These are phyloP conservation scores for Ganoderma multipileum DNA, from an alignment of 1,284 basidiomycete genomes.

Conservation along the genomic window DNA sequence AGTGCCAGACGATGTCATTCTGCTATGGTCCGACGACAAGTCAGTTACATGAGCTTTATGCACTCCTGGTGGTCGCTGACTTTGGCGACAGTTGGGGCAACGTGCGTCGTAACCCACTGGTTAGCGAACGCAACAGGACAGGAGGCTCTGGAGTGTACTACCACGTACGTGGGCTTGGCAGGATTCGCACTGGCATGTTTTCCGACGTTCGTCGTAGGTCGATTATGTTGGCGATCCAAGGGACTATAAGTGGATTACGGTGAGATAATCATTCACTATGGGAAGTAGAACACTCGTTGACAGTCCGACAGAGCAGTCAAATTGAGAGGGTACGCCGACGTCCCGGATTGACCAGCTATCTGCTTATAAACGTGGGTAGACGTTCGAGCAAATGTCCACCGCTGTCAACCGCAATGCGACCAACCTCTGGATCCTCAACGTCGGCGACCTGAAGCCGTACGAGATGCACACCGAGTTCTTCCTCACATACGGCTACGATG, in stretches of 20 bases:
- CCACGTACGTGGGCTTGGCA: slow-evolving; percentile 47
- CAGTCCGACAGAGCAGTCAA: slow-evolving; percentile 30
- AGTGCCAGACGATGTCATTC: slow-evolving; percentile 60
- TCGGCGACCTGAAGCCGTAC: slow-evolving; percentile 77
- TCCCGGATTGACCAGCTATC: not conserved
- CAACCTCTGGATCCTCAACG: slow-evolving; percentile 66
- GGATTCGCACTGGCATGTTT: not conserved
- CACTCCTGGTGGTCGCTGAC: not conserved
- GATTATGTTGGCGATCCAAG: slow-evolving; percentile 58
- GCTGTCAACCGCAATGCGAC: slow-evolving; percentile 64
- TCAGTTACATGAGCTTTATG: slow-evolving; percentile 34
- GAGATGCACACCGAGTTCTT: slow-evolving; percentile 78
- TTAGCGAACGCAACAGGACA: slow-evolving; percentile 57
- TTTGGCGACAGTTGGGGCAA: slow-evolving; percentile 57
- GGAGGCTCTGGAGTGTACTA: slow-evolving; percentile 77
- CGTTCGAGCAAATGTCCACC: slow-evolving; percentile 67
- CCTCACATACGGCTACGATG: slow-evolving; percentile 67
- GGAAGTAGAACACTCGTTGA: not conserved
- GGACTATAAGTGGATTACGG: slow-evolving; percentile 69
- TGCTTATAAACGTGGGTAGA: slow-evolving; percentile 39
- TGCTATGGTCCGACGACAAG: slow-evolving; percentile 72
- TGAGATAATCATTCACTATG: slow-evolving; percentile 30
- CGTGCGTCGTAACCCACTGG: slow-evolving; percentile 60
- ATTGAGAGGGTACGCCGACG: slow-evolving; percentile 38
- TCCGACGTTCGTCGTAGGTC: slow-evolving; percentile 10